phyloP scores from a whole-genome alignment of 345 rosid species.

The Erysimum cheiranthoides region DNA sequence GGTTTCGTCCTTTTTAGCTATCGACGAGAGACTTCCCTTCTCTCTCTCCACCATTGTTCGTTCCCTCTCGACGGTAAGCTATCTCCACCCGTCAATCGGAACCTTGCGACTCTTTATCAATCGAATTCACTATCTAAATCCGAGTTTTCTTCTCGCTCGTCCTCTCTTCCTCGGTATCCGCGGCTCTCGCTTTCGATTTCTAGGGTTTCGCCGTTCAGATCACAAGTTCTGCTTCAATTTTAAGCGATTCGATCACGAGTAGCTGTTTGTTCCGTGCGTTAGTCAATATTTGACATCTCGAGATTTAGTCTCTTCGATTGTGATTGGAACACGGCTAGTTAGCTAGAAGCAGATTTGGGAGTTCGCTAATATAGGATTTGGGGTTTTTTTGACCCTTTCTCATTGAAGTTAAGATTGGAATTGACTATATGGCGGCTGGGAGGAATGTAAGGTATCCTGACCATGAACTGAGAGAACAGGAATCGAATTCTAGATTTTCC shows the following conservation, averaged over 20 bases:
- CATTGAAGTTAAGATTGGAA: conserved; percentile 11
- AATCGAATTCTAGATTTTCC: conserved; percentile 58
- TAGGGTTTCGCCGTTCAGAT: conserved; percentile 48
- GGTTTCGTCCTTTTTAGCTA: conserved; percentile 6
- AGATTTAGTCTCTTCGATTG: conserved; percentile 19
- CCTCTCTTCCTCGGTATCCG: not conserved
- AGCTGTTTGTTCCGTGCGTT: conserved; percentile 13
- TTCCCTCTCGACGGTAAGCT: conserved; percentile 35
- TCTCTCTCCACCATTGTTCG: conserved; percentile 31
- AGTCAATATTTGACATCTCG: not conserved
- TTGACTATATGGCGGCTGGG: conserved; percentile 78
- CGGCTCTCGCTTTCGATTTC: conserved; percentile 17
- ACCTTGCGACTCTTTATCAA: not conserved
- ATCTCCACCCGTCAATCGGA: conserved; percentile 33
- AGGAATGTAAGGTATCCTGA: conserved; percentile 74
- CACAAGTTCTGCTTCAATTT: conserved; percentile 27
- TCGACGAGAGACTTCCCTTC: conserved; percentile 25
- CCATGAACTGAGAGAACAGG: conserved; percentile 66
- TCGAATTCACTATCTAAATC: not conserved
- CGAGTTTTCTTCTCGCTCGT: not conserved
- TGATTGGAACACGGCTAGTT: conserved; percentile 16
- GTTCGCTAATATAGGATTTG: conserved; percentile 19
- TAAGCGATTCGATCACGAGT: conserved; percentile 12
- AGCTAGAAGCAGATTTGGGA: conserved; percentile 26
- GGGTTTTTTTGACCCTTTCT: not conserved